Evolutionary conservation across 495 filamentous ascomycete genomes (phyloP), one percentile per base, ranked within the genome.

Genomic region (Chaetomidium leptoderma): DNA sequence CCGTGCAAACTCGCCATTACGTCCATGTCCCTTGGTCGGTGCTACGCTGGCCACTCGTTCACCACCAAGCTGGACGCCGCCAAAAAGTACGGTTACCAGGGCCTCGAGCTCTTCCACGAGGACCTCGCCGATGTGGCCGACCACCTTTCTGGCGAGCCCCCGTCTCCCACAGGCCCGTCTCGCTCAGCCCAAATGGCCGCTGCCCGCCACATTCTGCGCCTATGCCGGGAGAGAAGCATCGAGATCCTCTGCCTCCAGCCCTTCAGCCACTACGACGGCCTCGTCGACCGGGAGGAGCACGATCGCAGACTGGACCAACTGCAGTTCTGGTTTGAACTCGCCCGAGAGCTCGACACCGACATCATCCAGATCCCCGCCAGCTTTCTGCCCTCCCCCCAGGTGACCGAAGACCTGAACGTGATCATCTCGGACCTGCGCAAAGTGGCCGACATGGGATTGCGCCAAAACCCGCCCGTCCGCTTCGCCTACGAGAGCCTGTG

Each of bases 31-130:
- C 79, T 91, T 4, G 86, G 87, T 44, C 84, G 85, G 37, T 67
- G 66, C 61, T 70, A 55, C 26, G 76, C 76, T 60, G 79, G 83
- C 60, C 81, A 87, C 60, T 71, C 77, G 14, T 77, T 92, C 16
- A 70, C 72, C 6, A 65, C 76, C 63, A 91, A 90, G 68, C 77
- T 95, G 24, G 77, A 82, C 55, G 78, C 81, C 63, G 88, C 89
- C 16, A 73, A 80, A 17, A 72, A 74, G 33, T 77, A 86, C 59
- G 87, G 87, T 19, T 84, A 87, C 69, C 67, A 80, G 57, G 88
- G 85, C 39, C 83, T 92, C 61, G 90, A 92, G 69, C 76, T 91
- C 33, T 91, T 90, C 76, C 84, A 86, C 68, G 90, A 92, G 70
- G 89, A 95, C 70, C 80, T 92, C 30, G 74, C 81, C 59, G 79